Base-by-base conservation (phyloP, 495 filamentous ascomycete species). In the Neurospora tetraspora region DNA sequence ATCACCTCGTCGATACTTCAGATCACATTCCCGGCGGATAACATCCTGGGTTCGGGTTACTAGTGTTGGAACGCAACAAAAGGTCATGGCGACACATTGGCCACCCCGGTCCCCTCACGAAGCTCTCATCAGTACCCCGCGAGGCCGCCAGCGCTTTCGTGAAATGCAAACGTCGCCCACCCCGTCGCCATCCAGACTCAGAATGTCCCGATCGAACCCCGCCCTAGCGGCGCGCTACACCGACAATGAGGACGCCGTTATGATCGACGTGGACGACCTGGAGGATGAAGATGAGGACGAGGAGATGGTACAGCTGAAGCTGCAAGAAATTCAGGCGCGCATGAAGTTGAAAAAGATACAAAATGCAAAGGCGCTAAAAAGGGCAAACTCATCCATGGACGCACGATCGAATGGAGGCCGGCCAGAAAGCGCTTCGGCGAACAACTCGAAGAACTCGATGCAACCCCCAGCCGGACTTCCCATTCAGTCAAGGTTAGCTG, bases 321-420 rank as follows among this genome's bases (percentile, higher is more conserved):
- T 99, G 31, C 88, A 92, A 69, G 93, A 91, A 70, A 95, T 99
- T 69, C 89, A 98, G 77, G 93, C 94, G 5, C 89, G 90, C 73
- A 83, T 98, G 68, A 97, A 92, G 82, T 84, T 99, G 75, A 98
- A 98, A 80, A 93, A 91, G 77, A 81, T 98, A 5, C 92, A 93
- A 78, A 90, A 89, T 18, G 84, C 85, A 16, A 83, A 81, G 71
- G 80, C 83, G 14, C 82, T 83, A 73, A 81, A 79, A 70, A 81
- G 76, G 76, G 72, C 81, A 34, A 34, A 65, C 53, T 65, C 53
- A 27, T 65, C 53, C 27, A 65, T 65, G 27, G 42, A 74, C 11
- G 9, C 71, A 27, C 40, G 73, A 61, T 70, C 75, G 42, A 70
- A 78, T 72, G 27, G 69, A 70, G 34, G 72, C 71, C 53, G 78